Evolutionary conservation across 2,329 filamentous ascomycete species (phyloP).

Genomic region (Aureobasidium melanogenum): DNA sequence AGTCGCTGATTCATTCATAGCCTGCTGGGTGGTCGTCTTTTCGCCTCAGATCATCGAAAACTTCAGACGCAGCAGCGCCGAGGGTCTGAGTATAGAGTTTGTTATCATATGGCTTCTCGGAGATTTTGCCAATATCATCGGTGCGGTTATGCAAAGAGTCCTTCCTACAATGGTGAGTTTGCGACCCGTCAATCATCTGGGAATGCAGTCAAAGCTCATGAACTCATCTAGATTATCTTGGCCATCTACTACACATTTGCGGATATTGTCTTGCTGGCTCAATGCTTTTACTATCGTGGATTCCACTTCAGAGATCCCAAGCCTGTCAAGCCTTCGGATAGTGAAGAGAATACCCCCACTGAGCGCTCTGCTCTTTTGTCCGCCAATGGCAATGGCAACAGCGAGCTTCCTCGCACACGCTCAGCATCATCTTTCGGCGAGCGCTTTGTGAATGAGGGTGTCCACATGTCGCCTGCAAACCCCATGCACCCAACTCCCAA

Average conservation of each 20-base stretch:
- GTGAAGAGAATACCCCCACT: conserved; percentile 19
- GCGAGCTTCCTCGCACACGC: conserved; percentile 19
- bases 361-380: conserved; percentile 30
- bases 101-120: conserved; percentile 87
- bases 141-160: conserved; percentile 84
- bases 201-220: background rate
- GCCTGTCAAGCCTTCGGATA: conserved; percentile 18
- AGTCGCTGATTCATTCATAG: conserved; percentile 26
- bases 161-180: conserved; percentile 73
- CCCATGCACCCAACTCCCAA: conserved; percentile 56
- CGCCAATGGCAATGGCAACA: conserved; percentile 21
- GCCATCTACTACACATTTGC: conserved; percentile 89
- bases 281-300: conserved; percentile 94
- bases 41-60: conserved; percentile 95
- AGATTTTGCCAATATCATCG: conserved; percentile 94
- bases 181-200: background rate
- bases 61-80: conserved; percentile 73
- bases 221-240: conserved; percentile 58
- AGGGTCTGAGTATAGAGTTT: conserved; percentile 85
- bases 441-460: conserved; percentile 48
- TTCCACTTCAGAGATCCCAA: conserved; percentile 73
- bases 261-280: conserved; percentile 75
- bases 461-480: conserved; percentile 71
- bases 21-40: conserved; percentile 97
- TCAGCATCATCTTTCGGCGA: conserved; percentile 36